Base-by-base conservation (phyloP, 164 flowering plant species). In the Tetrastigma voinierianum region DNA sequence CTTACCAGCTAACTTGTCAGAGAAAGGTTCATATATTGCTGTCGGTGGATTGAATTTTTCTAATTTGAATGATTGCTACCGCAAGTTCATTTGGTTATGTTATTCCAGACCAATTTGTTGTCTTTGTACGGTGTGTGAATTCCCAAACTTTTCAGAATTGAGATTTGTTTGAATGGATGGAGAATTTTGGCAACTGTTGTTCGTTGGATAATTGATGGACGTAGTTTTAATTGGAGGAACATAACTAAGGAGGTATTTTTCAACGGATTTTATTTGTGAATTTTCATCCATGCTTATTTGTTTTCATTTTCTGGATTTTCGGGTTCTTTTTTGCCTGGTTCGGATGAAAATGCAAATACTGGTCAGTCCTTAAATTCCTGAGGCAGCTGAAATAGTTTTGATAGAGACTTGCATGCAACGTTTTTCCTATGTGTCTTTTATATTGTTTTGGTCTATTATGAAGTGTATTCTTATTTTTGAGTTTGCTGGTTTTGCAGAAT, bases 401-500 rank as follows among this genome's bases (percentile, higher is more conserved):
- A 40, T 1, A n/a, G 43, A 55, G 70, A 57, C 55, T 51, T 59
- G n/a, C 5, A 17, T 58, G 18, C 17, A 4, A 14, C 6, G 8
- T 4, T 32, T 32, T 32, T 32, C 40, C 40, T 0, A 17, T 25
- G 18, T 23, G 56, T 63, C 44, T 51, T 51, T 51, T 23, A 11
- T 21, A 4, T 51, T 51, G 14, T 51, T 20, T 4, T 47, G 32
- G 48, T 56, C 5, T 55, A 54, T 52, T 32, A 7, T 32, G 40
- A 32, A 17, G 14, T 56, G 40, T 7, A 32, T 59, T 60, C 46
- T 61, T n/a, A 61, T 64, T 18, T 6, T 43, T 7, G 10, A 59
- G 54, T n/a, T 13, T 59, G 16, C n/a, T 55, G 59, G 20, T 68
- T 47, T 20, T 76, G 72, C 86, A 94, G 98, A 90, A 67, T 94